phyloP scores from a whole-genome alignment of 768 basidiomycete species.

The Clitopilus hobsonii region DNA sequence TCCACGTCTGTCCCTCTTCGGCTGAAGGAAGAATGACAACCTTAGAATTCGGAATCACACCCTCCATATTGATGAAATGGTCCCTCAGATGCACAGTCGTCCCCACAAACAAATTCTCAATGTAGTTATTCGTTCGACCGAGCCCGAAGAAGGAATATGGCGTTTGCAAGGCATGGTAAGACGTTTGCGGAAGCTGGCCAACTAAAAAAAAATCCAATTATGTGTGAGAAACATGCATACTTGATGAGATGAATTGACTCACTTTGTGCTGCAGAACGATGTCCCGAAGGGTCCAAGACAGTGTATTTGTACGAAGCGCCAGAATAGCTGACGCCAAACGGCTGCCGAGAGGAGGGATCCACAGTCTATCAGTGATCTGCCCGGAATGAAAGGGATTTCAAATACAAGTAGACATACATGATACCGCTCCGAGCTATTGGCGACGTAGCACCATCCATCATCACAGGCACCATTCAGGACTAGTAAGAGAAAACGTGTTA shows the following conservation, averaged over 20 bases:
- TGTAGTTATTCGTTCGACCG: slow-evolving; percentile 98
- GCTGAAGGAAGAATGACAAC: slow-evolving; percentile 86
- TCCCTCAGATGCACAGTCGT: slow-evolving; percentile 68
- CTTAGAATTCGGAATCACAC: slow-evolving; percentile 95
- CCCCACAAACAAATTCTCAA: slow-evolving; percentile 97
- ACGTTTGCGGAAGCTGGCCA: slow-evolving; percentile 88
- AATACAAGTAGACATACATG: slow-evolving; percentile 49
- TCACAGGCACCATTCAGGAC: slow-evolving; percentile 93
- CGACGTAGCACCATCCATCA: slow-evolving; percentile 68
- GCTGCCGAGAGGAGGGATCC: slow-evolving; percentile 52
- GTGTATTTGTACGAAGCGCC: slow-evolving; percentile 98
- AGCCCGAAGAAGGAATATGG: slow-evolving; percentile 97
- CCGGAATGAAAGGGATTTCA: slow-evolving; percentile 2
- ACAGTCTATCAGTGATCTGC: neutral
- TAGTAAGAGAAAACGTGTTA: slow-evolving; percentile 25
- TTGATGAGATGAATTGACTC: slow-evolving; percentile 8
- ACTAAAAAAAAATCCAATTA: slow-evolving; percentile 40
- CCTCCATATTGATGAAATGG: slow-evolving; percentile 92
- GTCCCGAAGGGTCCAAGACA: slow-evolving; percentile 85
- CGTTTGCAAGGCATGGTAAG: slow-evolving; percentile 84
- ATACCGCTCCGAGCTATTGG: slow-evolving; percentile 60
- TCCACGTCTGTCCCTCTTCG: slow-evolving; percentile 64
- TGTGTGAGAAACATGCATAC: neutral
- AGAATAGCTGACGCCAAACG: slow-evolving; percentile 90
- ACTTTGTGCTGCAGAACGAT: slow-evolving; percentile 89